Base-by-base conservation (phyloP, 163 green algal species). In the Smithsoniella earleae region DNA sequence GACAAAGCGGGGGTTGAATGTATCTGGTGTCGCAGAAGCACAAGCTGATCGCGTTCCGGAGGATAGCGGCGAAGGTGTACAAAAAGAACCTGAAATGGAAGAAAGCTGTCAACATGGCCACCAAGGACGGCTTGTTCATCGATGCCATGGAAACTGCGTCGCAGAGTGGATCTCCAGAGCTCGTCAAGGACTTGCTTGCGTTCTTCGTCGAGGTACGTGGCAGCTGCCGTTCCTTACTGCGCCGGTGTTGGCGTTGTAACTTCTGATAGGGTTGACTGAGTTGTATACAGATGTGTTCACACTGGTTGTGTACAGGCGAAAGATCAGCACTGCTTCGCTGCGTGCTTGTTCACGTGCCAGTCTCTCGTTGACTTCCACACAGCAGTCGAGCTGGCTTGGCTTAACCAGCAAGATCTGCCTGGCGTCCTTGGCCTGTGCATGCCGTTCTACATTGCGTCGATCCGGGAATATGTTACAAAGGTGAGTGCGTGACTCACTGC, bases 1-100 rank as follows among this genome's bases (percentile, higher is more conserved):
- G n/a, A n/a, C n/a, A n/a, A n/a, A n/a, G n/a, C n/a, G n/a, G n/a
- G n/a, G n/a, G n/a, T n/a, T n/a, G n/a, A n/a, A n/a, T n/a, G n/a
- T n/a, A n/a, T n/a, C n/a, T n/a, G n/a, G n/a, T n/a, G n/a, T n/a
- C 97, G 54, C 93, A 99, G 87, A 86, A 85, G 75, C 93, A 98
- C 75, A 91, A 97, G 82, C 84, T 97, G 65, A 86, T 95, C 45
- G 93, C 97, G 87, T 97, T 98, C 85, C 81, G 95, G 28, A 84
- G 94, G 74, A 89, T 98, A 40, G 87, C 91, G 38, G 84, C 86
- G 25, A 75, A 82, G 43, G 62, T 99, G 80, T 97, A 95, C 84
- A 97, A 97, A 85, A 88, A 91, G 76, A 96, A 97, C 82, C 75
- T 90, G 45, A 88, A 89, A 75, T 96, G 90, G 90, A 81, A 82